These are phyloP conservation scores for Hypoxylon rubiginosum DNA, from an alignment of 2,329 filamentous ascomycete genomes.

Conservation along the genomic window DNA sequence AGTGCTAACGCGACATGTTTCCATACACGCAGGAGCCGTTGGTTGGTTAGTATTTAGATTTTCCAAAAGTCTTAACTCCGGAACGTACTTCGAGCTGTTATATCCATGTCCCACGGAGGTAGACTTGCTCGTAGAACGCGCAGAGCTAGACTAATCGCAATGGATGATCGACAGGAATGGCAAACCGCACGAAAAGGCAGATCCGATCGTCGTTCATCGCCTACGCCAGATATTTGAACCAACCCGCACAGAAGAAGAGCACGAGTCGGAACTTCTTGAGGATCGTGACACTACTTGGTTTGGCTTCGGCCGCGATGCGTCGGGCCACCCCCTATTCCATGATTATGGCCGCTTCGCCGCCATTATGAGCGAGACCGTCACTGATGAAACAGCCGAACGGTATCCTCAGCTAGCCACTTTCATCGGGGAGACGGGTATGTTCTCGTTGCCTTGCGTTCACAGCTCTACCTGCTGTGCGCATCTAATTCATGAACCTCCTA, in stretches of 20 bases:
- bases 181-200: conserved; percentile 52
- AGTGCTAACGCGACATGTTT: too few species aligned
- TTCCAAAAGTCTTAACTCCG: conserved; percentile 30
- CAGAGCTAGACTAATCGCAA: conserved; percentile 35
- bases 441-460: neutral
- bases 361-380: conserved; percentile 55
- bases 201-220: conserved; percentile 50
- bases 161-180: conserved; percentile 48
- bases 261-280: conserved; percentile 50
- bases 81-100: neutral
- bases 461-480: conserved; percentile 1
- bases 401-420: conserved; percentile 60
- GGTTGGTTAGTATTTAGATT: conserved; percentile 48
- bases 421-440: conserved; percentile 57
- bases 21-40: conserved; percentile 49
- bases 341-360: conserved; percentile 58
- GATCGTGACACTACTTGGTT: conserved; percentile 54
- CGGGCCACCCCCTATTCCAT: conserved; percentile 48
- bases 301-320: conserved; percentile 51
- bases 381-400: conserved; percentile 47
- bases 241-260: conserved; percentile 49
- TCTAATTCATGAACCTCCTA: neutral
- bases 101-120: neutral
- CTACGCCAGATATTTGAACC: conserved; percentile 53
- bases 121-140: neutral